These are phyloP conservation scores for Hypoxylon fuscum DNA, from an alignment of 495 filamentous ascomycete species.

Conservation along the genomic window DNA sequence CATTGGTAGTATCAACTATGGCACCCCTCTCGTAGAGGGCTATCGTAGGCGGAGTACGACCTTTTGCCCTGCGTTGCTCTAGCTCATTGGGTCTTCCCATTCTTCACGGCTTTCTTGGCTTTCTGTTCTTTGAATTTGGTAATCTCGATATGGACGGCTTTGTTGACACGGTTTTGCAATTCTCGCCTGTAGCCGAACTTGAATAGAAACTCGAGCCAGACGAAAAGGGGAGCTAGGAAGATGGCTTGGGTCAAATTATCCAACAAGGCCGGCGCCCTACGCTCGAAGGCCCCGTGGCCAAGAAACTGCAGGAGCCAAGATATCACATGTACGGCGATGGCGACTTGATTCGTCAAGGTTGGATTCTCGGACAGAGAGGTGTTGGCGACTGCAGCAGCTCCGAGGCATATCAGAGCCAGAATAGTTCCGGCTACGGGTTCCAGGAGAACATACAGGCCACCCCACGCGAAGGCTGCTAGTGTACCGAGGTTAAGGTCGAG, in stretches of 20 bases:
- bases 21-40: not conserved
- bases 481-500: slow-evolving; percentile 86
- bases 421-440: slow-evolving; percentile 88
- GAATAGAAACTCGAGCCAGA: slow-evolving; percentile 96
- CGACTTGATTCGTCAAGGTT: slow-evolving; percentile 72
- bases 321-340: slow-evolving; percentile 71
- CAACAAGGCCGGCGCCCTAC: slow-evolving; percentile 84
- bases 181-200: slow-evolving; percentile 89
- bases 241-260: slow-evolving; percentile 92
- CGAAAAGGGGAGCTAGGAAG: slow-evolving; percentile 96
- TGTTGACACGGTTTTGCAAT: slow-evolving; percentile 79
- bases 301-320: slow-evolving; percentile 90
- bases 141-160: slow-evolving; percentile 75
- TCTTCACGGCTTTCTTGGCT: slow-evolving; percentile 42
- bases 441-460: slow-evolving; percentile 85
- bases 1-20: not conserved
- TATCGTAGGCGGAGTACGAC: no score
- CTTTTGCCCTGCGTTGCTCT: not conserved
- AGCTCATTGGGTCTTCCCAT: slow-evolving; percentile 47
- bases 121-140: slow-evolving; percentile 61
- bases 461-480: slow-evolving; percentile 72
- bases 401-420: slow-evolving; percentile 76
- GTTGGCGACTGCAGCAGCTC: slow-evolving; percentile 75
- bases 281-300: slow-evolving; percentile 90
- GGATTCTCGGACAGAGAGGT: slow-evolving; percentile 75